These are phyloP conservation scores for Aspergillus sparsus DNA, from an alignment of 495 filamentous ascomycete species.

Conservation along the genomic window DNA sequence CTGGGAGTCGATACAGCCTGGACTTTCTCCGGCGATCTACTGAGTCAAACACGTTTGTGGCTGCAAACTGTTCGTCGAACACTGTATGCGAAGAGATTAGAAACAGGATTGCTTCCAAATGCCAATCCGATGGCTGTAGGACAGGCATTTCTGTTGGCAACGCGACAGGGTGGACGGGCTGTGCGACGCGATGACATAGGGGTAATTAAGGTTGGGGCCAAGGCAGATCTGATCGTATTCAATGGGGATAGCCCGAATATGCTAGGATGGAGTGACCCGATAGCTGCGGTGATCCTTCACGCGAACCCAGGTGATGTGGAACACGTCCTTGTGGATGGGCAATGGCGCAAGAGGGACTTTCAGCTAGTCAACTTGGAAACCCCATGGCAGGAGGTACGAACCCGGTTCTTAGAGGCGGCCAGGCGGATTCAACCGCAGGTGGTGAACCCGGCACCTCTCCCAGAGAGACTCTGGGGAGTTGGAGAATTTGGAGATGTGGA, in stretches of 20 bases:
- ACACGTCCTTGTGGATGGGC: conserved; percentile 49
- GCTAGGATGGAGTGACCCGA: conserved; percentile 52
- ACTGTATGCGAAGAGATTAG: conserved; percentile 32
- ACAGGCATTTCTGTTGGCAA: conserved; percentile 53
- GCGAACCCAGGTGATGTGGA: conserved; percentile 49
- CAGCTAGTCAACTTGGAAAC: conserved; percentile 27
- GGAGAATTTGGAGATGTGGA: conserved; percentile 9
- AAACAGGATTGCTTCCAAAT: conserved; percentile 33
- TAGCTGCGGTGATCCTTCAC: conserved; percentile 54
- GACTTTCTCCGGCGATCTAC: conserved; percentile 10
- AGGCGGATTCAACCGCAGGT: conserved; percentile 26
- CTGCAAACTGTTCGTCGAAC: conserved; percentile 34
- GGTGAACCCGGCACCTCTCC: conserved; percentile 10
- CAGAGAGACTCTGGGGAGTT: conserved; percentile 13
- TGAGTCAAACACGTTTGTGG: conserved; percentile 42
- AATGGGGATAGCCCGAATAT: conserved; percentile 45
- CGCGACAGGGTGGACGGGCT: conserved; percentile 47
- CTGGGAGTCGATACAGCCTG: conserved; percentile 8
- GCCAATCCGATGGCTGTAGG: conserved; percentile 46
- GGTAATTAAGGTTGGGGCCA: conserved; percentile 43
- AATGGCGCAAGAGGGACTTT: conserved; percentile 40
- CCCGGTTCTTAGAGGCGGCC: conserved; percentile 22
- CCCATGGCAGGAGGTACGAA: neutral
- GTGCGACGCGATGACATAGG: conserved; percentile 49
- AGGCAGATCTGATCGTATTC: conserved; percentile 55